Evolutionary conservation across 2,329 filamentous ascomycete genomes (phyloP).

Genomic region (Fusarium sp.): DNA sequence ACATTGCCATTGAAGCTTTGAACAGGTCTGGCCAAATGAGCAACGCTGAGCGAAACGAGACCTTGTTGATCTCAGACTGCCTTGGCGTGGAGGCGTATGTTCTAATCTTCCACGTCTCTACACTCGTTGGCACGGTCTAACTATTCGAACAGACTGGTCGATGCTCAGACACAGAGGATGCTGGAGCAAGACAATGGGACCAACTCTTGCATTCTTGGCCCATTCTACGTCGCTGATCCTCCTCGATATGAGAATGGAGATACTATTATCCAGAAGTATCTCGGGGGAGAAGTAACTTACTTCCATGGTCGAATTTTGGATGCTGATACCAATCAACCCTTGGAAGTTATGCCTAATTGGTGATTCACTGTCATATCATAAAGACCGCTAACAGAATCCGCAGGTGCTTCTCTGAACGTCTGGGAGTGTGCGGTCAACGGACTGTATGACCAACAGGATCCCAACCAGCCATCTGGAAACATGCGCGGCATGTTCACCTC

Average conservation of each 20-base stretch:
- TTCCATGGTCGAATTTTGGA: not conserved
- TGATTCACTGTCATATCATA: accelerated
- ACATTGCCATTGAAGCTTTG: not conserved
- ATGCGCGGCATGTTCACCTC: not conserved
- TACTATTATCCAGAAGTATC: not conserved
- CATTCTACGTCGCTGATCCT: not conserved
- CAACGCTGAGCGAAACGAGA: not conserved
- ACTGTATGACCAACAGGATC: not conserved
- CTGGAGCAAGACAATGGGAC: not conserved
- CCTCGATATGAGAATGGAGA: not conserved
- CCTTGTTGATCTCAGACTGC: not conserved
- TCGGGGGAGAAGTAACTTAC: not conserved
- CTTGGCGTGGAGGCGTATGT: not conserved
- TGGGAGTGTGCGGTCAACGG: not conserved
- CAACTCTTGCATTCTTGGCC: not conserved
- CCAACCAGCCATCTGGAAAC: not conserved
- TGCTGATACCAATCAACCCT: not conserved
- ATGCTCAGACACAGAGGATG: not conserved
- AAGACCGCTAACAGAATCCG: not conserved
- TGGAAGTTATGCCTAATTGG: not conserved
- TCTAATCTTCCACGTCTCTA: accelerated
- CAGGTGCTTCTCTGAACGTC: not conserved
- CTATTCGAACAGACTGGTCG: not conserved
- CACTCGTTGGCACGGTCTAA: not conserved
- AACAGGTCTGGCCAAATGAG: not conserved